These are phyloP conservation scores for Silene vulgaris DNA, from an alignment of 179 eudicot species.

Conservation along the genomic window DNA sequence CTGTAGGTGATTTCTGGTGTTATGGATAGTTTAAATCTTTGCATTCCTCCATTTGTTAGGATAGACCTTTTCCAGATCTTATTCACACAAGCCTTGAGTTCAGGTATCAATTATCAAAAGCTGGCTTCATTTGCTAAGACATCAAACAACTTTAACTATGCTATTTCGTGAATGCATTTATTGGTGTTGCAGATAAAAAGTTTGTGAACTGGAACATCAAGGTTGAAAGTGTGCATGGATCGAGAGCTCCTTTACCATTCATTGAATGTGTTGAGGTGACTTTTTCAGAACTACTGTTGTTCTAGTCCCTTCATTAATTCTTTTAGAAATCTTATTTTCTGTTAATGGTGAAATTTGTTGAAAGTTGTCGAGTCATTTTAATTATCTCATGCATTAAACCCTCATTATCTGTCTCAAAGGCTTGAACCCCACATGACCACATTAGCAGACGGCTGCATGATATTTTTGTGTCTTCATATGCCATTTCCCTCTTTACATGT, in stretches of 20 bases:
- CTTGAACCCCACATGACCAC: background rate
- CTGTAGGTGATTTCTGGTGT: conserved; percentile 78
- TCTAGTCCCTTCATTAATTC: conserved; percentile 9
- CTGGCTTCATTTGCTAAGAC: background rate
- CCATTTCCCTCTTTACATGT: background rate
- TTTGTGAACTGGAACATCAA: conserved; percentile 54
- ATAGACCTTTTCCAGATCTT: conserved; percentile 60
- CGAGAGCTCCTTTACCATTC: conserved; percentile 54
- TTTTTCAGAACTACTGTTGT: background rate
- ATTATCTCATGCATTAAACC: background rate
- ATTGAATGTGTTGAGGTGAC: conserved; percentile 52
- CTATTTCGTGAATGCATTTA: background rate
- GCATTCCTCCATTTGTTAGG: conserved; percentile 79
- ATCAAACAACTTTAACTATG: background rate
- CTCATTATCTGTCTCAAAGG: background rate
- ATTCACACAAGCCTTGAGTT: conserved; percentile 39
- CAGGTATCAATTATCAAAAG: conserved; percentile 33
- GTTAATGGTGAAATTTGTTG: background rate
- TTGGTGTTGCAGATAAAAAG: conserved; percentile 37
- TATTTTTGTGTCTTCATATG: background rate
- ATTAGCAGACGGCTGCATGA: too few species aligned
- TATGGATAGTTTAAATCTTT: conserved; percentile 56
- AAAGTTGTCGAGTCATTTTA: background rate
- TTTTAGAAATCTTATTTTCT: background rate
- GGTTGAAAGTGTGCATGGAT: conserved; percentile 54